Conservation (phyloP, 306 rosid species). For the Elaeagnus macrophylla region DNA sequence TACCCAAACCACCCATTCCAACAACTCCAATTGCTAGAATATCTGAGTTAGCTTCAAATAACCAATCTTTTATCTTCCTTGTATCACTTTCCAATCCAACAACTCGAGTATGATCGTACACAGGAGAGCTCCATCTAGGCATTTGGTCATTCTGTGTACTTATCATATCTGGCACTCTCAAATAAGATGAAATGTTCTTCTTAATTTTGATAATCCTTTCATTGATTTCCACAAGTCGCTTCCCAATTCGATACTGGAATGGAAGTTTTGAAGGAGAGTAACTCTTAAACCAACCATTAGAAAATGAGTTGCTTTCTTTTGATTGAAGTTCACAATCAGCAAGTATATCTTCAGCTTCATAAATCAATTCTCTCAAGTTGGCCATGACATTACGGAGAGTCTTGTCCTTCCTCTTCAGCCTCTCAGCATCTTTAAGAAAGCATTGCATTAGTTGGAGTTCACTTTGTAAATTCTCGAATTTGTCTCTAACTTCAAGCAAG, state of each 20-base stretch:
- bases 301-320: constrained; percentile 3
- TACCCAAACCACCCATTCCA: constrained; percentile 32
- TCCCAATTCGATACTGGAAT: constrained; percentile 18
- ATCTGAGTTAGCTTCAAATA: constrained; percentile 17
- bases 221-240: constrained; percentile 19
- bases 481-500: constrained; percentile 19
- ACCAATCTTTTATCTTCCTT: constrained; percentile 22
- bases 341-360: constrained; percentile 29
- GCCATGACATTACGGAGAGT: constrained; percentile 4
- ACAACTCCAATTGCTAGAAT: constrained; percentile 26
- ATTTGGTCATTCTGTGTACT: constrained; percentile 13
- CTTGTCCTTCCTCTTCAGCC: constrained; percentile 21
- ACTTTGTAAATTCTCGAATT: constrained; percentile 20
- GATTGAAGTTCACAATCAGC: constrained; percentile 27
- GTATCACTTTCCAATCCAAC: constrained; percentile 31
- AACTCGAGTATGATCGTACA: constrained; percentile 29
- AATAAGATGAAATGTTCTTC: constrained; percentile 11
- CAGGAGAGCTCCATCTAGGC: constrained; percentile 31
- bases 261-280: constrained; percentile 13
- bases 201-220: constrained; percentile 12
- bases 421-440: constrained; percentile 25
- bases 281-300: constrained; percentile 20
- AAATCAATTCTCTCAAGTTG: constrained; percentile 17
- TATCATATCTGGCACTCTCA: constrained; percentile 10
- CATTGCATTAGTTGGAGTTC: constrained; percentile 27